These are phyloP conservation scores for Kwoniella shandongensis DNA, from an alignment of 768 basidiomycete genomes.

Conservation along the genomic window DNA sequence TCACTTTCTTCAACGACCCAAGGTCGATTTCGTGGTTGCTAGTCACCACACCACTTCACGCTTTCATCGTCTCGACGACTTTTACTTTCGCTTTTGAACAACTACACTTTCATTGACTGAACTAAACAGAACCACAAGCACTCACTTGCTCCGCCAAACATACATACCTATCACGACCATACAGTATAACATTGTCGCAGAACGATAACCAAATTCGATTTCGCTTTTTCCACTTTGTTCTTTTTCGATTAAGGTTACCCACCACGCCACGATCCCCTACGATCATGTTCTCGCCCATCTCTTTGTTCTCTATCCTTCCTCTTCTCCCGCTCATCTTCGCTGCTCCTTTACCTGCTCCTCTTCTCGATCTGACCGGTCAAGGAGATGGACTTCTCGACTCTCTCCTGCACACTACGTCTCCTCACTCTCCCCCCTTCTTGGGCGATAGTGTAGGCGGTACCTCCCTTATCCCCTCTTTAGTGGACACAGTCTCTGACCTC, in stretches of 20 bases:
- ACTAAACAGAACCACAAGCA: too few species aligned
- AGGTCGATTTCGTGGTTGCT: not conserved
- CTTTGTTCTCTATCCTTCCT: constrained; percentile 1
- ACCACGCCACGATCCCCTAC: not conserved
- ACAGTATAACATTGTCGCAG: not conserved
- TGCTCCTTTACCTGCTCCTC: constrained; percentile 9
- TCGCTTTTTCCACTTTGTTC: not conserved
- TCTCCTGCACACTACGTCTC: not conserved
- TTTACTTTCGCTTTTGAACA: too few species aligned
- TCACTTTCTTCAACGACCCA: constrained; percentile 1
- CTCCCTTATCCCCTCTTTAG: not conserved
- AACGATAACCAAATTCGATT: constrained; percentile 15
- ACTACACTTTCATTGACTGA: not conserved
- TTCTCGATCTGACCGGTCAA: not conserved
- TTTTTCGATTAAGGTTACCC: not conserved
- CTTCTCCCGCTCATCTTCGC: constrained; percentile 2
- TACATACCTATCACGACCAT: too few species aligned
- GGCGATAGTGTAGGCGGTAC: not conserved
- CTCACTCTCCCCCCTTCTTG: not conserved
- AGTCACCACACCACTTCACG: not conserved
- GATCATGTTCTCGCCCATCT: not conserved
- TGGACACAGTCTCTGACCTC: constrained; percentile 10
- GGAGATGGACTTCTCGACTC: constrained; percentile 5
- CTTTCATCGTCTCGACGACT: not conserved
- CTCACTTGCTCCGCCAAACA: too few species aligned